Percentiles rank a stretch among this genome's conserved stretches.
Conservation (phyloP, 169 alveolate species). For the Cryptosporidium meleagridis region DNA sequence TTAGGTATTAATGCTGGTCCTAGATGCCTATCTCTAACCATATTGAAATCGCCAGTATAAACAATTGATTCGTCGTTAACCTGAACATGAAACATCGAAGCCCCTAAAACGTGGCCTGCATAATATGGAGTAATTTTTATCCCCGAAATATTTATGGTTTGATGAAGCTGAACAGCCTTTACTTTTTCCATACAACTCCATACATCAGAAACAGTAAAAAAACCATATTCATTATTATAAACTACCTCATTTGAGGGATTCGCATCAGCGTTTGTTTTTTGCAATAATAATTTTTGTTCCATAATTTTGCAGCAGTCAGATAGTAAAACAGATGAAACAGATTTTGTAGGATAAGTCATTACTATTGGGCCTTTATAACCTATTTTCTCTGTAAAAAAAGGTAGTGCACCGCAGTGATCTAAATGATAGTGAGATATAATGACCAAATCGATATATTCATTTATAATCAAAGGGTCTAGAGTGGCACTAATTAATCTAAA, state of each 20-base stretch:
- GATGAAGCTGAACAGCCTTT: conserved; percentile 90
- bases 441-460: conserved; percentile 89
- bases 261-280: conserved; percentile 78
- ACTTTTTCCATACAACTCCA: conserved; percentile 87
- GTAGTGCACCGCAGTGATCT: conserved; percentile 99
- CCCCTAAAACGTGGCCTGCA: conserved; percentile 99
- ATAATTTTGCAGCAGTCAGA: conserved; percentile 94
- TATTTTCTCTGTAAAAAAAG: conserved; percentile 95
- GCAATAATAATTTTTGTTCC: conserved; percentile 79
- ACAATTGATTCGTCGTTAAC: conserved; percentile 91
- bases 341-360: conserved; percentile 97
- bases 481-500: conserved; percentile 80
- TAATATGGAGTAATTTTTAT: conserved; percentile 94
- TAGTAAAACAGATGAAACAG: conserved; percentile 94
- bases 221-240: conserved; percentile 83
- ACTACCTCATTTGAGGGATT: conserved; percentile 69
- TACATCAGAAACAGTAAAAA: conserved; percentile 87
- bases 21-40: conserved; percentile 95
- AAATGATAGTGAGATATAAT: conserved; percentile 97
- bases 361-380: conserved; percentile 94
- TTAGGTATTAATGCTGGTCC: conserved; percentile 95
- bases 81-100: conserved; percentile 94
- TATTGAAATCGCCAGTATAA: conserved; percentile 96
- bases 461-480: conserved; percentile 39
- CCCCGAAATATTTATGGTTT: conserved; percentile 86